Base-by-base conservation (phyloP, 2,329 filamentous ascomycete species). In the Ophiostoma sp. region DNA sequence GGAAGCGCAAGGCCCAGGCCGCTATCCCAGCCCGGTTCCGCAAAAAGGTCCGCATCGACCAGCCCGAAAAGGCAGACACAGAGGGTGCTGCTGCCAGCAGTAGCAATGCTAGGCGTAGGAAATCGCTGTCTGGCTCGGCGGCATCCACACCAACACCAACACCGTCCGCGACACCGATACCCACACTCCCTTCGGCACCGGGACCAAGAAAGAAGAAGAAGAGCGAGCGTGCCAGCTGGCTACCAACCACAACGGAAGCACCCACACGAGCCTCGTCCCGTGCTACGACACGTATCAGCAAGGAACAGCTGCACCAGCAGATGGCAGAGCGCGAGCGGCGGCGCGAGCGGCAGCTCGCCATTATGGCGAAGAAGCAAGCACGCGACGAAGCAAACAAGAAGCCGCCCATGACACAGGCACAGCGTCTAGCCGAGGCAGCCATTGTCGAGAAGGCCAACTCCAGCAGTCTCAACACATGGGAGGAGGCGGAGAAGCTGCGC, bases 401-500 rank as follows among this genome's bases (percentile, higher is more conserved):
- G 67, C 90, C 89, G 69, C 85, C 89, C 41, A 87, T 96, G 86
- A 96, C 93, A 5, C 94, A 97, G 78, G 92, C 87, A 62, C 89
- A 98, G 76, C 86, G 93, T 49, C 82, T 97, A 41, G 88, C 87
- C 41, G 92, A 96, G 78, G 93, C 93, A 1, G 91, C 89, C 18
- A 81, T 88, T 66, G 89, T 96, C 6, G 95, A 98, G 78, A 89
- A 90, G 77, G 84, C 89, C 74, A 97, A 99, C 77, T 86, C 89
- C 73, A 96, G 92, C 82, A 98, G 90, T 77, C 80, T 97, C 75
- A 97, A 94, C 75, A 85, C 92, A 68, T 98, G 94, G 93, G 93
- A 98, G 77, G 90, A 92, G 77, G 91, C 92, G 6, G 95, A 99
- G 79, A 93, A 92, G 78, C 88, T 90, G 76, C 87, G 94, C 69